Conservation (phyloP, 108 stramenopile species). For the Stephanodiscus minutulus region DNA sequence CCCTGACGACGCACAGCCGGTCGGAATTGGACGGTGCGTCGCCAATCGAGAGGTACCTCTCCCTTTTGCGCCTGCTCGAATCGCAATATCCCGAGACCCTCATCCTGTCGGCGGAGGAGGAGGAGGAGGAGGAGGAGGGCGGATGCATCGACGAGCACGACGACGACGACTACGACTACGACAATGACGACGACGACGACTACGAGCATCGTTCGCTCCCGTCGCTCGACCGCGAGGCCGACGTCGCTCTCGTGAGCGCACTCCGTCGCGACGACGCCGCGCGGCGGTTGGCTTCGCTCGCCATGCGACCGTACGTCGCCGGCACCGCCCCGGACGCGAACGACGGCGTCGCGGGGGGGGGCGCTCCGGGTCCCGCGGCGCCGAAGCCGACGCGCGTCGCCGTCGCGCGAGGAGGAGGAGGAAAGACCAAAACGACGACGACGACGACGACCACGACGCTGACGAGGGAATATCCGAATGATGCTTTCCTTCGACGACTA, state of each 20-base stretch:
- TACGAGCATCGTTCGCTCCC: not conserved
- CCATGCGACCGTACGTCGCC: slow-evolving; percentile 48
- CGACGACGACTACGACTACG: not conserved
- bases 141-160: not conserved
- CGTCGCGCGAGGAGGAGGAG: too few species aligned
- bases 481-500: slow-evolving; percentile 31
- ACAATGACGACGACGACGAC: not conserved
- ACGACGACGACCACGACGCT: slow-evolving; percentile 28
- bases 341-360: too few species aligned
- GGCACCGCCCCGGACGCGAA: too few species aligned
- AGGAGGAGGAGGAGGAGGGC: slow-evolving; percentile 1
- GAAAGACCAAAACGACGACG: too few species aligned
- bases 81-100: slow-evolving; percentile 30
- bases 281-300: slow-evolving; percentile 47
- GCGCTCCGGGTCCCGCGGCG: too few species aligned
- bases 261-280: slow-evolving; percentile 40
- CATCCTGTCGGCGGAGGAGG: not conserved
- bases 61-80: slow-evolving; percentile 34
- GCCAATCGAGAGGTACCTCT: slow-evolving; percentile 42
- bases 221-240: slow-evolving; percentile 17
- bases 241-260: slow-evolving; percentile 26
- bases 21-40: slow-evolving; percentile 29
- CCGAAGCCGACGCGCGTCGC: too few species aligned
- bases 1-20: slow-evolving; percentile 48
- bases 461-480: slow-evolving; percentile 23